Evolutionary conservation across 352 stramenopile genomes (phyloP), one percentile per base, ranked within the genome.

Genomic region (Pythium pyrilobum): DNA sequence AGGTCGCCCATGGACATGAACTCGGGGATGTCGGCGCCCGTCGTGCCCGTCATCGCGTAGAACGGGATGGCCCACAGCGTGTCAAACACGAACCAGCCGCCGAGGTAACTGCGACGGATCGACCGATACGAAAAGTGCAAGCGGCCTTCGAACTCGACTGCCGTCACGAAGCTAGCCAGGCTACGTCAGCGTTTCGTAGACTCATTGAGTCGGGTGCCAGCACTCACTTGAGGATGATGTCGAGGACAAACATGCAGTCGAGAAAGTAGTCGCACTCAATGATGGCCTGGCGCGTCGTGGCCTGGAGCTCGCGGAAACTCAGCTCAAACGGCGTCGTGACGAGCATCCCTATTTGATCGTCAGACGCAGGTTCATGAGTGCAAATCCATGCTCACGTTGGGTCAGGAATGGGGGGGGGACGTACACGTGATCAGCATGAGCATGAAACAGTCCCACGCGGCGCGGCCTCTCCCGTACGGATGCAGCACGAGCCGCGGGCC

Each of bases 121-220:
- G 72, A 73, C 0, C 53, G 41, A 16, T 69, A 64, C 1, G 74
- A 87, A 46, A 90, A 89, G 27, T 90, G 76, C 0, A 92, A 57
- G 24, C 78, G 85, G 37, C 78, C 79, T n/a, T 90, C 75, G 25
- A 66, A 60, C 59, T 92, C 81, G 25, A 89, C 71, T 5, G 64
- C 81, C 4, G 81, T 92, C 44, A 80, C 84, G 46, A 92, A 92
- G 40, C 81, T 92, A n/a, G n/a, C n/a, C n/a, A n/a, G n/a, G n/a
- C n/a, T n/a, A n/a, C n/a, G n/a, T n/a, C n/a, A n/a, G n/a, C n/a
- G n/a, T n/a, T n/a, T n/a, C n/a, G n/a, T n/a, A n/a, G n/a, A n/a
- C n/a, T n/a, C n/a, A n/a, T n/a, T n/a, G n/a, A n/a, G n/a, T n/a
- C n/a, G n/a, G n/a, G n/a, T n/a, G n/a, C n/a, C n/a, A 31, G 16